phyloP scores from a whole-genome alignment of 1,284 basidiomycete genomes.

The Austroboletus novae-zelandiae region DNA sequence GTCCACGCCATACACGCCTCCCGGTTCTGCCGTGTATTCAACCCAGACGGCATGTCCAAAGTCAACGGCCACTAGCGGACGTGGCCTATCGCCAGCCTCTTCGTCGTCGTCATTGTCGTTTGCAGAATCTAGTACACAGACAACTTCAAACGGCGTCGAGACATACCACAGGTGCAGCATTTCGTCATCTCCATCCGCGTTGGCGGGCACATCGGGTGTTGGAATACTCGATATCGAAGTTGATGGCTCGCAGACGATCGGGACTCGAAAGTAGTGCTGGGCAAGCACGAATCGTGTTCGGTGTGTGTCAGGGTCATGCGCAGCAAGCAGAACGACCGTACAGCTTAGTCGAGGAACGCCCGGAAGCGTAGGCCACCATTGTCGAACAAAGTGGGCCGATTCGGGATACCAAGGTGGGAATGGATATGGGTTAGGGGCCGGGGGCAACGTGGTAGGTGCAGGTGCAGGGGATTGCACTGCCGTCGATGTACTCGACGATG shows the following conservation, averaged over 20 bases:
- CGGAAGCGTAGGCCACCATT: constrained; percentile 71
- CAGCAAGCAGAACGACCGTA: constrained; percentile 64
- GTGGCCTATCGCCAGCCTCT: constrained; percentile 44
- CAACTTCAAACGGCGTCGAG: constrained; percentile 65
- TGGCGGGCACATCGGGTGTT: background rate
- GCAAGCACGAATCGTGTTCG: constrained; percentile 63
- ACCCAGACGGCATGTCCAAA: constrained; percentile 77
- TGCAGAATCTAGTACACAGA: constrained; percentile 54
- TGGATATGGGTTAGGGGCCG: constrained; percentile 47
- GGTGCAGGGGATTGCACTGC: background rate
- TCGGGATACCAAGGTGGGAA: constrained; percentile 66
- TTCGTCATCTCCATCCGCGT: constrained; percentile 38
- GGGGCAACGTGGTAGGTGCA: background rate
- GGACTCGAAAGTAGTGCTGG: constrained; percentile 72
- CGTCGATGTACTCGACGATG: constrained; percentile 2
- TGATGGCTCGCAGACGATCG: constrained; percentile 34
- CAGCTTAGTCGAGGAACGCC: constrained; percentile 62
- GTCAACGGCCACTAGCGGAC: constrained; percentile 73
- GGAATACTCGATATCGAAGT: constrained; percentile 3
- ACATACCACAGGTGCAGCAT: constrained; percentile 70
- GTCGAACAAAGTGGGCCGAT: constrained; percentile 70
- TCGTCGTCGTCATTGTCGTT: constrained; percentile 35
- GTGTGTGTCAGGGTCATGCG: constrained; percentile 55
- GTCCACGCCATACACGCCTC: constrained; percentile 28
- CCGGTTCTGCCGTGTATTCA: constrained; percentile 49